Evolutionary conservation across 257 asterid genomes (phyloP).

Genomic region (Solanum etuberosum): DNA sequence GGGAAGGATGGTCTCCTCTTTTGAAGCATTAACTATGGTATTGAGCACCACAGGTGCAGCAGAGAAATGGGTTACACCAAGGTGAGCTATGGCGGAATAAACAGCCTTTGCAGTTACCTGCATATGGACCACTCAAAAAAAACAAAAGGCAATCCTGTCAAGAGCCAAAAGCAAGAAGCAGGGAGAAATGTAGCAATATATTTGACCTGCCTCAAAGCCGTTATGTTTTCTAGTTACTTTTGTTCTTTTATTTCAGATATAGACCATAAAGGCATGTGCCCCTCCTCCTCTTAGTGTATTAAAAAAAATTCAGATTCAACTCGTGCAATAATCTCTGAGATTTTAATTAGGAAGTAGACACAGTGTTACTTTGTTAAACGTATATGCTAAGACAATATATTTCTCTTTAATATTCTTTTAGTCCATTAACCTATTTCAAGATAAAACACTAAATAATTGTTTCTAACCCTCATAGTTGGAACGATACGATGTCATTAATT

Average conservation of each 20-base stretch:
- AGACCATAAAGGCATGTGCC: not conserved
- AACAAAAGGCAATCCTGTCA: not conserved
- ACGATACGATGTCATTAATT: not conserved
- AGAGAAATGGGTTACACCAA: conserved; percentile 82
- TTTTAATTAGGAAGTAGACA: not conserved
- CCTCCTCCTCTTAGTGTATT: not conserved
- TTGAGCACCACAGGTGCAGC: conserved; percentile 98
- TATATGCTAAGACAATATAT: not conserved
- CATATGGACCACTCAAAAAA: not conserved
- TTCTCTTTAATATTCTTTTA: not conserved
- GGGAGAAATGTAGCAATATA: not conserved
- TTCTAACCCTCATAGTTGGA: not conserved
- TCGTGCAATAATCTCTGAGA: not conserved
- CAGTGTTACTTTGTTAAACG: not conserved
- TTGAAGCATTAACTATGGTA: conserved; percentile 54
- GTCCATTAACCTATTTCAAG: not conserved
- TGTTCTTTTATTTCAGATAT: not conserved
- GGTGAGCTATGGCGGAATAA: conserved; percentile 72
- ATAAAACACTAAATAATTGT: not conserved
- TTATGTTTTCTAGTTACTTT: not conserved
- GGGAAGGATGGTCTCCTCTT: conserved; percentile 54
- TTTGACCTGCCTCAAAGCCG: not conserved
- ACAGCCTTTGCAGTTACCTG: conserved; percentile 84
- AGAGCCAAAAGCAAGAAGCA: not conserved
- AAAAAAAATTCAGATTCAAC: not conserved